Evolutionary conservation across 1,284 basidiomycete species (phyloP).

Genomic region (Nidula niveotomentosa): DNA sequence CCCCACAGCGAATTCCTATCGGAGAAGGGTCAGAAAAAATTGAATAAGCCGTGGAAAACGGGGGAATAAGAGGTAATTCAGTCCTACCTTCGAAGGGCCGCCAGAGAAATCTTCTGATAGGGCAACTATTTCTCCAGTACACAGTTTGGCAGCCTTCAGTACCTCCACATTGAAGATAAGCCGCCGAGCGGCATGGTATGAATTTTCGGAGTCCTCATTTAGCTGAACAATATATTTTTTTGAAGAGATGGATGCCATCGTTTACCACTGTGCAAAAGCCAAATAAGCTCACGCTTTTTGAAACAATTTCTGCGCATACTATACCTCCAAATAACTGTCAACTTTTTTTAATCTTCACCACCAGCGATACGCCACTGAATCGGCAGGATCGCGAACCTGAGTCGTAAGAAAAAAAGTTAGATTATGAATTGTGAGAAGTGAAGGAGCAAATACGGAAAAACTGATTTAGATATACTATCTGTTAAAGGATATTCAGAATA

Average conservation of each 20-base stretch:
- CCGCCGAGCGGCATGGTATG: slow-evolving; percentile 57
- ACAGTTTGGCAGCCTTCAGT: slow-evolving; percentile 61
- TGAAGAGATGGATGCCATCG: slow-evolving; percentile 37
- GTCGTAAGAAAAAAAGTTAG: not conserved
- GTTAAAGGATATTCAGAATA: no score
- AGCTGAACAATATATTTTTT: slow-evolving; percentile 44
- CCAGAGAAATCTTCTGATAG: slow-evolving; percentile 40
- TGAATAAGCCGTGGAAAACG: slow-evolving; percentile 8
- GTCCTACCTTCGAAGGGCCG: slow-evolving; percentile 32
- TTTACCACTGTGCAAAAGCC: no score
- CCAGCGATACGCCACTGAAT: slow-evolving; percentile 9
- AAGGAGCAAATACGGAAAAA: not conserved
- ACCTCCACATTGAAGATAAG: slow-evolving; percentile 66
- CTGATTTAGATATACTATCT: no score
- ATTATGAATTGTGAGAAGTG: not conserved
- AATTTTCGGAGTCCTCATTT: slow-evolving; percentile 33
- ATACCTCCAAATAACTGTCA: no score
- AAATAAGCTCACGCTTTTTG: no score
- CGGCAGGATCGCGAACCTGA: slow-evolving; percentile 9
- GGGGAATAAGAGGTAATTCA: slow-evolving; percentile 1
- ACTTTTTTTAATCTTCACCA: no score
- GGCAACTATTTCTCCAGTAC: slow-evolving; percentile 70
- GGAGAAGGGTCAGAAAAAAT: slow-evolving; percentile 11
- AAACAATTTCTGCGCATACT: no score
- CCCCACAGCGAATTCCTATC: slow-evolving; percentile 62